Evolutionary conservation across 257 asterid species (phyloP).

Genomic region (Przewalskia tangutica): DNA sequence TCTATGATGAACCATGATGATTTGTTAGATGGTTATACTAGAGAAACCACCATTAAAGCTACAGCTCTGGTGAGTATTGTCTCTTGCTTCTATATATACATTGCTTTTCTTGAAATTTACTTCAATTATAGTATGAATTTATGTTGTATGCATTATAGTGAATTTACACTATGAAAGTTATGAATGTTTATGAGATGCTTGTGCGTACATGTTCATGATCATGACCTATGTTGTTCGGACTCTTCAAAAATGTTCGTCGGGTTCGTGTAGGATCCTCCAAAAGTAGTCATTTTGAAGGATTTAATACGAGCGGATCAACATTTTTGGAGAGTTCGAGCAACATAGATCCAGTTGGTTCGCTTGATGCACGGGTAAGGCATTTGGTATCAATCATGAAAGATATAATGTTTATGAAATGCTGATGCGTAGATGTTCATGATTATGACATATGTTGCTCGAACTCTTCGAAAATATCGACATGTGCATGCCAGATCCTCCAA

Average conservation of each 20-base stretch:
- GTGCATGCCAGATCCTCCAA: not conserved
- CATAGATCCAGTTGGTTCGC: too few relatives aligned
- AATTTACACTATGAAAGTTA: too few relatives aligned
- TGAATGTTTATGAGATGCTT: too few relatives aligned
- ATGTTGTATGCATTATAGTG: too few relatives aligned
- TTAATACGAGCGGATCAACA: not conserved
- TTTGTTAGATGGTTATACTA: not conserved
- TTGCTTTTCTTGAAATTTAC: not conserved
- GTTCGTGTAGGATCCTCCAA: not conserved
- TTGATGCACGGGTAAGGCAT: too few relatives aligned
- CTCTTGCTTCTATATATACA: not conserved
- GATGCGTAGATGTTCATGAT: not conserved
- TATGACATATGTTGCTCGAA: not conserved
- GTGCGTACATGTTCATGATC: too few relatives aligned
- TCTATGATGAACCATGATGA: not conserved
- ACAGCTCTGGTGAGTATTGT: not conserved
- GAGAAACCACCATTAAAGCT: conserved; percentile 6
- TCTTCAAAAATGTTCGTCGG: not conserved
- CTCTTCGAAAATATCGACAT: not conserved
- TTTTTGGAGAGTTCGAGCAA: too few relatives aligned
- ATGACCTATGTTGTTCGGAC: not conserved
- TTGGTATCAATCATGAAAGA: not conserved
- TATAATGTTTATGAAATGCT: not conserved
- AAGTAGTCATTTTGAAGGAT: not conserved
- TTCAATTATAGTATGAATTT: not conserved